Percentiles rank a stretch among this genome's conserved stretches.
phyloP scores from a whole-genome alignment of 2,329 filamentous ascomycete species.

The Malbranchea cinnamomea region DNA sequence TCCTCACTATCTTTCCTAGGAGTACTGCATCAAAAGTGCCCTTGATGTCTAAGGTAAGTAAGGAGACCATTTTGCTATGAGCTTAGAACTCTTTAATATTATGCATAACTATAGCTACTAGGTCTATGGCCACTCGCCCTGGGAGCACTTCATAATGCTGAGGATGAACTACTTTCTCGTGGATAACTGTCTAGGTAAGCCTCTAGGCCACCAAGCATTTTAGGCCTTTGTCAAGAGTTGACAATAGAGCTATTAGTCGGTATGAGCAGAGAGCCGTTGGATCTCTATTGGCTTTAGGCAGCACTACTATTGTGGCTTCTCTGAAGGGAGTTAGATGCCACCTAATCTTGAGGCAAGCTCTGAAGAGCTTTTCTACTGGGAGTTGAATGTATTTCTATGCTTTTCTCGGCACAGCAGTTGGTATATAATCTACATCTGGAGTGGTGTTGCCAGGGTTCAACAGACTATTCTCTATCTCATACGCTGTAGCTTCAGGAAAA shows the following conservation, averaged over 20 bases:
- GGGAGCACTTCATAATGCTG: conserved; percentile 13
- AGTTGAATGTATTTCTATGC: not conserved
- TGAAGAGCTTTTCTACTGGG: conserved; percentile 8
- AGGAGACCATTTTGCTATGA: not conserved
- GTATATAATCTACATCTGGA: not conserved
- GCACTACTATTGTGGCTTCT: conserved; percentile 14
- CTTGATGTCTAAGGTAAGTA: conserved; percentile 6
- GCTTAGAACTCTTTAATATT: conserved; percentile 1
- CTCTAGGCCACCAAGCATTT: conserved; percentile 13
- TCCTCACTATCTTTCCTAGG: conserved; percentile 2
- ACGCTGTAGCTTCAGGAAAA: conserved; percentile 1
- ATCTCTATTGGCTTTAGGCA: conserved; percentile 14
- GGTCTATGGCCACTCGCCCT: conserved; percentile 2
- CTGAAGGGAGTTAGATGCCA: conserved; percentile 12
- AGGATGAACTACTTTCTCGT: conserved; percentile 11
- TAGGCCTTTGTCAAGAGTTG: conserved; percentile 15
- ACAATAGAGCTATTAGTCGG: conserved; percentile 15
- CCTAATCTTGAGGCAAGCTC: conserved; percentile 10
- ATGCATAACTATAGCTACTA: conserved; percentile 1
- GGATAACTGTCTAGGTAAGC: conserved; percentile 12
- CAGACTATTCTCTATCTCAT: conserved; percentile 1
- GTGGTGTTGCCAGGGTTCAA: not conserved
- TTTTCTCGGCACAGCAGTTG: not conserved
- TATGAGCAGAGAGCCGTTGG: conserved; percentile 10
- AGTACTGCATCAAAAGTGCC: conserved; percentile 8